Evolutionary conservation across 2,329 filamentous ascomycete species (phyloP), one percentile per base, ranked within the genome.

Genomic region (Penicillium thymicola): DNA sequence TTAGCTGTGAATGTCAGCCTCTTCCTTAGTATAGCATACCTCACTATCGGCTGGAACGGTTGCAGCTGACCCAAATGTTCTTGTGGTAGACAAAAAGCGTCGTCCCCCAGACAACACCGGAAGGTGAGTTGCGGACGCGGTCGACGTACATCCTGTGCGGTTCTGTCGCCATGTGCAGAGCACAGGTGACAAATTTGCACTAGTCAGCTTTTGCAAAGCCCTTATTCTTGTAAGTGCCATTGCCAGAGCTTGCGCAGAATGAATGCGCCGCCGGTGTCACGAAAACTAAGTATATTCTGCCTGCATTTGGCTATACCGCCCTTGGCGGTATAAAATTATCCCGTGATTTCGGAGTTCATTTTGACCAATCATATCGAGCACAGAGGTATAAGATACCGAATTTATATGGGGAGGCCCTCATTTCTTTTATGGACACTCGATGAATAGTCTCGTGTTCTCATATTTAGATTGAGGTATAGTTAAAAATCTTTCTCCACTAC

Each of bases 221-320:
- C 54, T 47, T 56, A 55, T 61, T 60, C 60, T 67, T 25, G 58
- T 57, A 48, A 66, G 49, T 54, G 63, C 63, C 61, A 69, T 56
- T 51, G 62, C 57, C 62, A 65, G 65, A 37, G 32, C 52, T 67
- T 54, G 55, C 46, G 52, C 57, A 59, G 32, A 59, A 57, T 47
- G 37, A 50, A 51, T 38, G 32, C 32, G 36, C 38, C 5, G 34
- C n/a, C 21, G 21, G n/a, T 50, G 45, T 58, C 51, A 45, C 27
- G 55, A 64, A 62, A 62, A 57, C 58, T 51, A 42, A 8, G 38
- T 40, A 21, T 34, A 61, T 60, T 57, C 48, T 59, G 46, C 59
- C 34, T 10, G 58, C 32, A 54, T 2, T 41, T 5, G 1, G 1
- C 10, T 3, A 13, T 52, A 62, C 61, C 62, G 62, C 64, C 34